These are phyloP conservation scores for Bocquillonia castaneifolia DNA, from an alignment of 441 rosid genomes.

Conservation along the genomic window DNA sequence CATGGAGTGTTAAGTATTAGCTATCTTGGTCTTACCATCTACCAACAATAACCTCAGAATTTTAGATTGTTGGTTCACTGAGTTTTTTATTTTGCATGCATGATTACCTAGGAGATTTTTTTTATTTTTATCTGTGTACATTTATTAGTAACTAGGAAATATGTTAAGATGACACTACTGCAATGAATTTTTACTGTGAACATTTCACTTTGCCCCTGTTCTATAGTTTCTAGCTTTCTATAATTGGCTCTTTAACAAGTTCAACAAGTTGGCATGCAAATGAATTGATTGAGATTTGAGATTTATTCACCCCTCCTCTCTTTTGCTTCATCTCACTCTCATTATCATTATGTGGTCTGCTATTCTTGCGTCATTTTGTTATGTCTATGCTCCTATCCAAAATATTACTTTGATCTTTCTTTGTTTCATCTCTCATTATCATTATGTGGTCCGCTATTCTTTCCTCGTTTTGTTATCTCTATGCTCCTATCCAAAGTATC, in stretches of 20 bases:
- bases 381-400: neutral
- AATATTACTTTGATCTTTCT: neutral
- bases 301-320: neutral
- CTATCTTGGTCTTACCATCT: neutral
- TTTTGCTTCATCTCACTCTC: neutral
- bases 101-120: neutral
- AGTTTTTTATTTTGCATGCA: neutral
- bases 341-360: neutral
- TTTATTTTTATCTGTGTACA: neutral
- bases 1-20: slow-evolving; percentile 4
- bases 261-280: neutral
- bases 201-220: neutral
- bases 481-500: neutral
- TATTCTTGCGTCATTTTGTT: neutral
- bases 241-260: neutral
- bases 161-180: neutral
- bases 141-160: neutral
- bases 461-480: neutral
- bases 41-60: neutral
- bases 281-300: neutral
- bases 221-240: neutral
- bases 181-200: neutral
- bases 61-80: neutral
- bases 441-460: neutral
- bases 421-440: neutral